Conservation (phyloP, 2,329 filamentous ascomycete species). For the Laburnicola sp. region DNA sequence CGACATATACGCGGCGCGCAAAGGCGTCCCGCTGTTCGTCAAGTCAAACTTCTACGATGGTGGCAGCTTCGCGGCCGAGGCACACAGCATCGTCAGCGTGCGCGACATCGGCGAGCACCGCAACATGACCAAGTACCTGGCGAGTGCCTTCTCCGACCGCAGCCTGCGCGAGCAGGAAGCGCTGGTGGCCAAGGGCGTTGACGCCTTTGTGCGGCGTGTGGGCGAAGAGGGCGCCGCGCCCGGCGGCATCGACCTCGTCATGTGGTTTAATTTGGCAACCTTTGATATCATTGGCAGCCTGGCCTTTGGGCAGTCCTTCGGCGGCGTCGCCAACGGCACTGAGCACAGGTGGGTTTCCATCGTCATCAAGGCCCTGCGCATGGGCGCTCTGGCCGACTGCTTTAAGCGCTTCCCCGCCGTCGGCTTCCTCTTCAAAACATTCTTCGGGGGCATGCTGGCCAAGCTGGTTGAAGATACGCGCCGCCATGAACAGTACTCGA, state of each 20-base stretch:
- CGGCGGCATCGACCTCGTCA: constrained; percentile 1
- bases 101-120: background rate
- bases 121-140: no score
- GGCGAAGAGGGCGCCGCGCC: no score
- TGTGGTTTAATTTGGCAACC: constrained; percentile 19
- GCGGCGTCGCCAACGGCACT: constrained; percentile 11
- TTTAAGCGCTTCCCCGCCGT: constrained; percentile 26
- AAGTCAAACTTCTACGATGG: constrained; percentile 8
- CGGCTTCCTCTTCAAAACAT: constrained; percentile 7
- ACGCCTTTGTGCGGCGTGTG: no score
- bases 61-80: constrained; percentile 1
- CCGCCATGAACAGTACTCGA: constrained; percentile 1
- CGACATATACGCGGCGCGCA: constrained; percentile 9
- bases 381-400: constrained; percentile 15
- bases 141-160: no score
- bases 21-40: background rate
- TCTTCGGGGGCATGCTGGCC: background rate
- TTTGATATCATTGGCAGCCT: constrained; percentile 47
- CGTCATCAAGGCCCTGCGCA: constrained; percentile 27
- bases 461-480: constrained; percentile 6
- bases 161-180: no score
- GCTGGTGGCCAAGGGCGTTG: no score
- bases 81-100: constrained; percentile 26
- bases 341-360: constrained; percentile 37
- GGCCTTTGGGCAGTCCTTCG: constrained; percentile 55